Percentiles rank a stretch among this genome's conserved stretches.
Conservation (phyloP, 2,329 filamentous ascomycete species). For the Aspergillus pseudoglaucus region DNA sequence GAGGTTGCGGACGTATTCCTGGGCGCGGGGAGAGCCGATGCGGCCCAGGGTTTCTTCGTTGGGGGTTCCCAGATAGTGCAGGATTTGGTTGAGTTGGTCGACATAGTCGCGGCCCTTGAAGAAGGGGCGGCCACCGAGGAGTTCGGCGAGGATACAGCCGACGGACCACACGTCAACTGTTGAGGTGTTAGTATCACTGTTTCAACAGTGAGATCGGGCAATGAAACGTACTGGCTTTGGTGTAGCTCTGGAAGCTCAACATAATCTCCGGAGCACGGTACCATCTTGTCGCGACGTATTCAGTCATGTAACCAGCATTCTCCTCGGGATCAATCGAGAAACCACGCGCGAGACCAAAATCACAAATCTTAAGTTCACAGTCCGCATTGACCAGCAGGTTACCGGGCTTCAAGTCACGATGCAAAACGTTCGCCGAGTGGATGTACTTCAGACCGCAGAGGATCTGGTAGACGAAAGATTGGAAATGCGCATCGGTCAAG, state of each 20-base stretch:
- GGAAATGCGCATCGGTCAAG: constrained; percentile 96
- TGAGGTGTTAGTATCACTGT: constrained; percentile 7
- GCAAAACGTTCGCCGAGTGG: constrained; percentile 94
- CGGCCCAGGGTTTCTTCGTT: constrained; percentile 90
- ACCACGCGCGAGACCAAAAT: constrained; percentile 92
- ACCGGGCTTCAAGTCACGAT: constrained; percentile 93
- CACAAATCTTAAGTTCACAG: constrained; percentile 98
- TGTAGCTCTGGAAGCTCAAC: constrained; percentile 99
- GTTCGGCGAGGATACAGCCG: constrained; percentile 92
- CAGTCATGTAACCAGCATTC: constrained; percentile 98
- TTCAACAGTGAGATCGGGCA: background rate
- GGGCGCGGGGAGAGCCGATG: constrained; percentile 89
- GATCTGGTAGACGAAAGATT: constrained; percentile 99
- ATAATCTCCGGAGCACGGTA: constrained; percentile 98
- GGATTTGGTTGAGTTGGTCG: constrained; percentile 97
- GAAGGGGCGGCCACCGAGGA: constrained; percentile 92
- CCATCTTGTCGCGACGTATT: constrained; percentile 98
- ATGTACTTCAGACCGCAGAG: constrained; percentile 98
- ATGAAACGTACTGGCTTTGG: constrained; percentile 86
- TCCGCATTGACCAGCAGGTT: constrained; percentile 98
- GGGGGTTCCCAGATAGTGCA: constrained; percentile 94
- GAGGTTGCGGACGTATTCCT: constrained; percentile 96
- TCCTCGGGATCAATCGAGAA: constrained; percentile 97
- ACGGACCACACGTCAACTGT: constrained; percentile 98
- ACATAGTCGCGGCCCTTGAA: constrained; percentile 99